phyloP scores from a whole-genome alignment of 2,329 filamentous ascomycete species.

The Ophiostoma quercus region DNA sequence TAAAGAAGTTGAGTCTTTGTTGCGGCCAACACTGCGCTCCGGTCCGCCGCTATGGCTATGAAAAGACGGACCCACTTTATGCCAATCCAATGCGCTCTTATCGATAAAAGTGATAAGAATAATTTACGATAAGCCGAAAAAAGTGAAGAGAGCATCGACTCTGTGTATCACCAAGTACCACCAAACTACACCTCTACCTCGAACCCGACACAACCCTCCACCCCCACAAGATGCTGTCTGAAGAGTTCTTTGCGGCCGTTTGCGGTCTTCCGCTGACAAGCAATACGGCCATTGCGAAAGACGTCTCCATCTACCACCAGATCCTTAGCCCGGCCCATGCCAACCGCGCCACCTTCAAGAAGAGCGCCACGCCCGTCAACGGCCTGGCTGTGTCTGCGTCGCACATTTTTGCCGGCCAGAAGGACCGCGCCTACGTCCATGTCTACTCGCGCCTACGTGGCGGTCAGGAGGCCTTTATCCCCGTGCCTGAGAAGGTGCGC shows the following conservation, averaged over 20 bases:
- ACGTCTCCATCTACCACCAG: conserved; percentile 83
- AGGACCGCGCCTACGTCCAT: conserved; percentile 86
- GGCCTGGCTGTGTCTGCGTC: conserved; percentile 73
- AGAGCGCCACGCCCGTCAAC: conserved; percentile 74
- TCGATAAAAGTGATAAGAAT: conserved; percentile 5
- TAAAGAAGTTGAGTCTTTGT: not conserved
- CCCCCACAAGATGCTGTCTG: conserved; percentile 48
- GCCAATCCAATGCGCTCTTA: not conserved
- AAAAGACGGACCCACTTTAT: not conserved
- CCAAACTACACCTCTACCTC: not conserved
- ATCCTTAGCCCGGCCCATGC: conserved; percentile 71
- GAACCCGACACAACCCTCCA: not conserved
- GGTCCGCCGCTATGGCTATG: not conserved
- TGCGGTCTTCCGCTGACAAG: conserved; percentile 53
- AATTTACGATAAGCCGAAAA: conserved; percentile 10
- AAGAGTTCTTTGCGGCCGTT: conserved; percentile 56
- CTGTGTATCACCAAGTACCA: conserved; percentile 2
- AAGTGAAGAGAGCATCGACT: conserved; percentile 9
- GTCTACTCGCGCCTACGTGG: conserved; percentile 81
- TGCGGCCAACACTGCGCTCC: not conserved
- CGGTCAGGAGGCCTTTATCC: conserved; percentile 81
- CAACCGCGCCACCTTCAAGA: conserved; percentile 81
- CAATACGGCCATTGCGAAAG: conserved; percentile 54
- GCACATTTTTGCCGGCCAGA: conserved; percentile 87
- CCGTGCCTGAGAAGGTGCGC: conserved; percentile 80